A percentile compares a stretch with the other conserved stretches of the same genome.
These are phyloP conservation scores for Takakia lepidozioides DNA, from an alignment of 225 moss, liverwort and hornwort species.

Conservation along the genomic window DNA sequence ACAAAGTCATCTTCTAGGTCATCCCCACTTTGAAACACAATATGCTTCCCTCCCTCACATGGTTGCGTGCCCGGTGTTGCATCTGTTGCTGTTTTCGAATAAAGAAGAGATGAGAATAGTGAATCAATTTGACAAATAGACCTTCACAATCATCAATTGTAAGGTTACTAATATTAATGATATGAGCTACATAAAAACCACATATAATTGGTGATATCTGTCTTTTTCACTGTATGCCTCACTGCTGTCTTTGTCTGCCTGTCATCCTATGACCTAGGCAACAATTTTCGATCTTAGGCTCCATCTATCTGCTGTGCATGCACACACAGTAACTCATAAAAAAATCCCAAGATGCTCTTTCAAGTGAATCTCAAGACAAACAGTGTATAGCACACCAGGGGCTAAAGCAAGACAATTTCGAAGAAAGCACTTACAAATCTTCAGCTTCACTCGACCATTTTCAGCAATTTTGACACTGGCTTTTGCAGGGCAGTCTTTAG, in stretches of 20 bases:
- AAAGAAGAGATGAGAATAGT: too few species aligned
- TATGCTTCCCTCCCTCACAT: conserved; percentile 45
- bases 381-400: not conserved
- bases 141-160: not conserved
- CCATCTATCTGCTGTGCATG: too few species aligned
- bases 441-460: conserved; percentile 56
- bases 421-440: conserved; percentile 60
- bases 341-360: too few species aligned
- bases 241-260: too few species aligned
- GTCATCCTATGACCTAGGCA: too few species aligned
- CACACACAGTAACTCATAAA: too few species aligned
- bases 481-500: conserved; percentile 83
- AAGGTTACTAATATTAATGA: not conserved
- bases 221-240: too few species aligned
- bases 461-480: conserved; percentile 46
- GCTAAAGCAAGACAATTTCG: not conserved
- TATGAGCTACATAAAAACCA: not conserved
- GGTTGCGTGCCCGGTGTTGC: conserved; percentile 32
- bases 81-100: conserved; percentile 23
- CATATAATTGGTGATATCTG: not conserved
- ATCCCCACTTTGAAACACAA: conserved; percentile 55
- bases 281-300: too few species aligned
- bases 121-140: not conserved
- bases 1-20: conserved; percentile 62
- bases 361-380: not conserved